Base-by-base conservation (phyloP, 371 early-diverging fungal species). In the Mucor mucedo region DNA sequence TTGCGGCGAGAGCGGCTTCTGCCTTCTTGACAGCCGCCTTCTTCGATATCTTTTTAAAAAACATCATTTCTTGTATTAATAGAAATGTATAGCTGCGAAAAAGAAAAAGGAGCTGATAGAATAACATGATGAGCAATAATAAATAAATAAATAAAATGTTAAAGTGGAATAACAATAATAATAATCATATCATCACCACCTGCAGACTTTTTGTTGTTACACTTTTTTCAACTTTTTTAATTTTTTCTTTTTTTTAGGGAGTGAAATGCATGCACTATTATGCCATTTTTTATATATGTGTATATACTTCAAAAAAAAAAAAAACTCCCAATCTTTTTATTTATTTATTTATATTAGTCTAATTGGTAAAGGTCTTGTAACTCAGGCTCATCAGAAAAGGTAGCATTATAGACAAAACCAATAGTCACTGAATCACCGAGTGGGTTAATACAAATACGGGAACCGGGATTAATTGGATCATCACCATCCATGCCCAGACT, bases 401-500 rank as follows among this genome's bases (percentile, higher is more conserved):
- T 55, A 27, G 56, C 53, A 35, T 60, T 60, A 42, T 66, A 66
- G 2, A 66, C 38, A 29, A 55, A 66, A 8, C 66, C 56, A 14
- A 66, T 21, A 0, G 42, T 39, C 28, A 66, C 29, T 21, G 45
- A 33, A 39, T 52, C 39, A 6, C 33, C 52, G 7, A 27, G 9
- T 16, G 63, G 30, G 9, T 16, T 54, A 21, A 70, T n/a, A 42
- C 71, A 70, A 11, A 70, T 41, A 9, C 55, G 58, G 29, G 71
- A 70, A 5, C 71, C 71, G 33, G 71, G 66, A 10, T 66, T 55
- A 32, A 70, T 52, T 7, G 45, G 56, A 2, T 62, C 66, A 29
- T 57, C 52, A 21, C 59, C 70, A 52, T 59, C 48, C 33, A 73
- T 61, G 28, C 73, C 73, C 13, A 73, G 33, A 2, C n/a, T 35